Evolutionary conservation across 257 asterid species (phyloP).

Genomic region (Capsicum baccatum): DNA sequence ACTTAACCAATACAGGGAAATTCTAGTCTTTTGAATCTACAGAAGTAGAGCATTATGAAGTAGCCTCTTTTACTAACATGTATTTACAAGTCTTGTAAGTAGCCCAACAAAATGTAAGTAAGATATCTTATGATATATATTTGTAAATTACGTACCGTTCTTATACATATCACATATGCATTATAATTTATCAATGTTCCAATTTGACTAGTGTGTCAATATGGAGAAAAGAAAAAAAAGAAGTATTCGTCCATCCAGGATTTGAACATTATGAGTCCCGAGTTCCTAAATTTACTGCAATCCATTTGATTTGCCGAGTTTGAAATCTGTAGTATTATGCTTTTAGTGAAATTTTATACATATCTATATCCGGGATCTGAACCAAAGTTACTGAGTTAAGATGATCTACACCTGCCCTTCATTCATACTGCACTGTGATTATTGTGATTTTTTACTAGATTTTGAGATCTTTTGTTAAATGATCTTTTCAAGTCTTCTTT

Average conservation of each 20-base stretch:
- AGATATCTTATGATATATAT: not conserved
- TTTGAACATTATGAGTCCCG: not conserved
- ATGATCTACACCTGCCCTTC: not conserved
- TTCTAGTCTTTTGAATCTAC: not conserved
- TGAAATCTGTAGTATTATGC: not conserved
- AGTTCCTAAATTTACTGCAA: not conserved
- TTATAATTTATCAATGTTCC: not conserved
- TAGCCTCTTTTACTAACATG: conserved; percentile 22
- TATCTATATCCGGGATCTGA: not conserved
- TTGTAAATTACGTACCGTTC: not conserved
- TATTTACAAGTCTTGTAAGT: conserved; percentile 23
- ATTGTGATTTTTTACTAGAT: not conserved
- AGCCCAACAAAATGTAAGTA: conserved; percentile 15
- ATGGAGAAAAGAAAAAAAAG: not conserved
- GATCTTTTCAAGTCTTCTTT: too few species aligned
- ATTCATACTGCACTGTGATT: not conserved
- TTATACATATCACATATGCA: conserved; percentile 2
- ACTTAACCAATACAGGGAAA: not conserved
- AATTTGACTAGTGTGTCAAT: not conserved
- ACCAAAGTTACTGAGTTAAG: not conserved
- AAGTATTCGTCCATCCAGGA: not conserved
- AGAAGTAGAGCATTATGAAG: conserved; percentile 15
- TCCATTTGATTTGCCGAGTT: not conserved
- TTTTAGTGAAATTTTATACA: not conserved
- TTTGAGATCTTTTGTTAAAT: too few species aligned